These are phyloP conservation scores for Protomyces lactucae-debilis DNA, from an alignment of 1,139 yeast species.

Conservation along the genomic window DNA sequence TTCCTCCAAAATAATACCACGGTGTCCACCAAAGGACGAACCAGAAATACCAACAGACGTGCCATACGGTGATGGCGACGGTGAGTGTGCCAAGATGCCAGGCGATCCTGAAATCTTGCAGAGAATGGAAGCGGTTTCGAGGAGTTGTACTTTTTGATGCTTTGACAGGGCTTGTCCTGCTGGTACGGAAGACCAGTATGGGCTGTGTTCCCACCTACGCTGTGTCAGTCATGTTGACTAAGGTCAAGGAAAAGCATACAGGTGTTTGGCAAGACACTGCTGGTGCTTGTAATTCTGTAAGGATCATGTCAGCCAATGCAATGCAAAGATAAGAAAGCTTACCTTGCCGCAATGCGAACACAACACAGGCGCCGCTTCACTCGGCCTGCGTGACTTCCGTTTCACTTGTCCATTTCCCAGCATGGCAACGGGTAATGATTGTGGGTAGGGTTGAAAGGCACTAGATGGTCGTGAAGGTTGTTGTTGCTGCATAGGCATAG, in stretches of 20 bases:
- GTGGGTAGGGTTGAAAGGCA: neutral
- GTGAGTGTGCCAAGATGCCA: slow-evolving; percentile 5
- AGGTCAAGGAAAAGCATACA: neutral
- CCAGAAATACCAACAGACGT: slow-evolving; percentile 8
- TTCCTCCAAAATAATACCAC: slow-evolving; percentile 22
- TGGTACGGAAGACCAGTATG: slow-evolving; percentile 20
- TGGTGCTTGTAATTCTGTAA: slow-evolving; percentile 23
- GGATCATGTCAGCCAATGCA: neutral
- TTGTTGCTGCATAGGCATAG: neutral
- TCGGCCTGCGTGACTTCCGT: slow-evolving; percentile 14
- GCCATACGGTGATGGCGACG: slow-evolving; percentile 24
- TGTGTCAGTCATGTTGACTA: neutral
- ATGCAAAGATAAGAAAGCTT: neutral
- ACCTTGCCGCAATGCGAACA: slow-evolving; percentile 26
- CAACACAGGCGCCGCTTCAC: slow-evolving; percentile 24
- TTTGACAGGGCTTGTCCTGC: slow-evolving; percentile 19
- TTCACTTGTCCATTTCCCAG: neutral
- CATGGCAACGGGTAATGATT: neutral
- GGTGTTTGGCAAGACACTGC: slow-evolving; percentile 22
- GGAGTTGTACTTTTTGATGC: slow-evolving; percentile 25
- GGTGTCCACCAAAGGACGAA: slow-evolving; percentile 1
- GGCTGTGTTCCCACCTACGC: slow-evolving; percentile 23
- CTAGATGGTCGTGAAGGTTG: neutral
- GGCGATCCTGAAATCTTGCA: slow-evolving; percentile 23
- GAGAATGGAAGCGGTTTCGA: slow-evolving; percentile 21